These are phyloP conservation scores for Leccinum rimulosum DNA, from an alignment of 768 basidiomycete species.

Conservation along the genomic window DNA sequence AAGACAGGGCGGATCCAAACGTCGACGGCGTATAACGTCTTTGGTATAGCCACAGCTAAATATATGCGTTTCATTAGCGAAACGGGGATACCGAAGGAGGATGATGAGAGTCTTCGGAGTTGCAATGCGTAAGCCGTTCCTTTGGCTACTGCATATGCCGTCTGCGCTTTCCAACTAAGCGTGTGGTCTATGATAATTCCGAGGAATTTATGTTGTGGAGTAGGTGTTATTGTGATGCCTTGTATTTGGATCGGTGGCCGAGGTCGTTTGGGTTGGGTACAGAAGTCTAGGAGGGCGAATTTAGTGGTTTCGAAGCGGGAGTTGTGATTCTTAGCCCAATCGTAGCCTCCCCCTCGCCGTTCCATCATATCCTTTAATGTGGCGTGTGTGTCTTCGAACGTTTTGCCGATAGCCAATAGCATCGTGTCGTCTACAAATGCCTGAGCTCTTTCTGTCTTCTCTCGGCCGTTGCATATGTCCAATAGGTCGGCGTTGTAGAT, in stretches of 20 bases:
- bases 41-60: not conserved
- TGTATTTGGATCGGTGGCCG: not conserved
- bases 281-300: not conserved
- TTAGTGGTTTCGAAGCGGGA: not conserved
- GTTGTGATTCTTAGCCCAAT: not conserved
- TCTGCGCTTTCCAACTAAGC: not conserved
- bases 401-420: not conserved
- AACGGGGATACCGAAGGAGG: not conserved
- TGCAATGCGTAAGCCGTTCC: not conserved
- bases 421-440: not conserved
- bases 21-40: not conserved
- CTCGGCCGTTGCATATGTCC: not conserved
- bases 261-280: not conserved
- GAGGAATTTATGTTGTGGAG: not conserved
- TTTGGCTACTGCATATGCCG: not conserved
- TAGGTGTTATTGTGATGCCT: not conserved
- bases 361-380: not conserved
- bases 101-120: not conserved
- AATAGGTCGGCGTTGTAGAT: not conserved
- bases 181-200: not conserved
- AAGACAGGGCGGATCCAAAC: not conserved
- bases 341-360: not conserved
- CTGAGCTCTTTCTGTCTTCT: not conserved
- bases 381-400: not conserved
- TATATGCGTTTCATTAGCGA: not conserved